Base-by-base conservation (phyloP, 257 asterid genomes). In the Jaltomata sinuosa region DNA sequence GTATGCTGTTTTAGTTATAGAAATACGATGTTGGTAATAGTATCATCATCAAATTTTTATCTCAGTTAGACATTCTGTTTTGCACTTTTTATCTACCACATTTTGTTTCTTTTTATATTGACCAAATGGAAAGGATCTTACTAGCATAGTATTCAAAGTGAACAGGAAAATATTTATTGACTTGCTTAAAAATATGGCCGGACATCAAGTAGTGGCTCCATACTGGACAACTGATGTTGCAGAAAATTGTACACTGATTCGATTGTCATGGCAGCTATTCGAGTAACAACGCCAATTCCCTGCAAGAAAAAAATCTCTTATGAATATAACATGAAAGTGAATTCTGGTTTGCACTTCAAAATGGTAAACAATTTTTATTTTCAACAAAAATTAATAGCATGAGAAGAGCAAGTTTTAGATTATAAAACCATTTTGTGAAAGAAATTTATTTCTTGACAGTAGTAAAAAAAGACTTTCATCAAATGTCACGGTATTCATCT, bases 181-280 rank as follows among this genome's bases (percentile, higher is more conserved):
- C 81, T 76, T 49, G 81, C 62, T 11, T 76, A 49, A 47, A 42
- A 83, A 53, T 94, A 96, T 10, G 98, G 99, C 10, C 94, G 80
- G 83, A 91, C 95, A 81, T 98, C 98, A 16, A 94, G 91, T 86
- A 94, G 71, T 8, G 93, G 68, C 77, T 94, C 97, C 92, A 93
- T 47, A 83, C 89, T 45, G 71, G 94, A 92, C 89, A 96, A 86
- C 62, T 96, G 90, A 84, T 86, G 88, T 65, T 88, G 93, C 85
- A 96, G 89, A 89, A 96, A 96, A 71, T 84, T 87, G 87, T 94
- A 96, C 78, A 96, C 92, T 42, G 95, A 89, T 89, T 96, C 98
- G 0, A 98, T 96, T 54, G 98, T 94, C 88, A 57, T 83, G 27
- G 99, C 92, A 55, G 97, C 98, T 18, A 96, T 86, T 61, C 99